Base-by-base conservation (phyloP, 2,329 filamentous ascomycete genomes). In the Colletotrichum liriopes region DNA sequence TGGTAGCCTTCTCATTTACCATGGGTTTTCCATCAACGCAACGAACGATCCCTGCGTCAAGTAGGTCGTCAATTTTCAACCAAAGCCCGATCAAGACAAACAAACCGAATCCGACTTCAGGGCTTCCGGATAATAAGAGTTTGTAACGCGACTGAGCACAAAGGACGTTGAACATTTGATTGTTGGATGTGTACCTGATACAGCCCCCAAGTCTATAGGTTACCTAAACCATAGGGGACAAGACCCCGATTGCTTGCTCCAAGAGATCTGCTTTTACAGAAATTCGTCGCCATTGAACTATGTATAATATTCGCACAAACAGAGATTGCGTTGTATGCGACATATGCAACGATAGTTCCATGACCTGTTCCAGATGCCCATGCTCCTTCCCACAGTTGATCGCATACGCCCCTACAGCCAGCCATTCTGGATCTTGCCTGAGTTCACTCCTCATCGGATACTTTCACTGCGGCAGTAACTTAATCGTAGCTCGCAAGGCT, bases 21-120 rank as follows among this genome's bases (percentile, higher is more conserved):
- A 23, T n/a, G 52, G 52, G 9, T 55, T n/a, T 37, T 39, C 52
- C 6, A 55, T 55, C 32, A 55, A 55, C 52, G 52, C 52, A n/a
- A 55, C 52, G 35, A 39, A 20, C 18, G 52, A 55, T 37, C 52
- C 32, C 32, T 55, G 52, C 35, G 37, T 55, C 5, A 39, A 55
- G n/a, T 47, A 47, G 45, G 20, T 47, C 20, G 9, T 47, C 45
- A 8, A 23, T 11, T 23, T 23, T 11, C 45, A 47, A 47, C 6
- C 16, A 23, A 23, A 0, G n/a, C 45, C 45, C 2, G 45, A 23
- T n/a, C 45, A 47, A 23, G 7, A 23, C 45, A 47, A 47, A 5
- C 2, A 47, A 1, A 1, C 8, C 20, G 8, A 6, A 47, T 47
- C 20, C 20, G 18, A 12, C 18, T 23, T 47, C 7, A 23, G 20